A percentile compares a stretch with the other conserved stretches of the same genome.
These are phyloP conservation scores for Rhodocollybia butyracea DNA, from an alignment of 768 basidiomycete genomes.

Conservation along the genomic window DNA sequence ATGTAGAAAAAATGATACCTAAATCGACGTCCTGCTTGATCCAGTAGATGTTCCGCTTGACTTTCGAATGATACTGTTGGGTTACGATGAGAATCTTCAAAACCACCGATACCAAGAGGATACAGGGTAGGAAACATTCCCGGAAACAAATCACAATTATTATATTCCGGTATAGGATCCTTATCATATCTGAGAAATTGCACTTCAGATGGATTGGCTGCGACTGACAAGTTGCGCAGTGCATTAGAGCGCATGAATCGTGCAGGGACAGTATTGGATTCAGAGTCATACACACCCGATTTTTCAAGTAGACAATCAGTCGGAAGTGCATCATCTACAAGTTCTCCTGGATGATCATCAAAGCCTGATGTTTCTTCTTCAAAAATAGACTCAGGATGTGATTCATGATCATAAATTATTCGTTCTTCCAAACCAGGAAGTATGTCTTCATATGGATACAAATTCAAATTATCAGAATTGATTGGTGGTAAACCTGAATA, in stretches of 20 bases:
- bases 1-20: no score
- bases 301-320: background rate
- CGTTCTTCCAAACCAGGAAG: background rate
- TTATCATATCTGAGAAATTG: constrained; percentile 10
- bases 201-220: background rate
- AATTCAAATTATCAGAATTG: no score
- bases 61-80: background rate
- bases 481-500: no score
- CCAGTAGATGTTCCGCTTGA: background rate
- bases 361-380: background rate
- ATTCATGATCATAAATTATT: background rate
- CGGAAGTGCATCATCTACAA: background rate
- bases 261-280: background rate
- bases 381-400: background rate
- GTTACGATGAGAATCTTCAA: constrained; percentile 8
- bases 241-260: no score
- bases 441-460: background rate
- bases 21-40: background rate
- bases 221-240: no score
- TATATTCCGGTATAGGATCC: constrained; percentile 7
- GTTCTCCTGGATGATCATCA: background rate
- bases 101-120: constrained; percentile 10
- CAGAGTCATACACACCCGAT: background rate
- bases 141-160: no score
- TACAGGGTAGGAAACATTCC: no score